These are phyloP conservation scores for Penicillium mononematosum DNA, from an alignment of 495 filamentous ascomycete species.

Conservation along the genomic window DNA sequence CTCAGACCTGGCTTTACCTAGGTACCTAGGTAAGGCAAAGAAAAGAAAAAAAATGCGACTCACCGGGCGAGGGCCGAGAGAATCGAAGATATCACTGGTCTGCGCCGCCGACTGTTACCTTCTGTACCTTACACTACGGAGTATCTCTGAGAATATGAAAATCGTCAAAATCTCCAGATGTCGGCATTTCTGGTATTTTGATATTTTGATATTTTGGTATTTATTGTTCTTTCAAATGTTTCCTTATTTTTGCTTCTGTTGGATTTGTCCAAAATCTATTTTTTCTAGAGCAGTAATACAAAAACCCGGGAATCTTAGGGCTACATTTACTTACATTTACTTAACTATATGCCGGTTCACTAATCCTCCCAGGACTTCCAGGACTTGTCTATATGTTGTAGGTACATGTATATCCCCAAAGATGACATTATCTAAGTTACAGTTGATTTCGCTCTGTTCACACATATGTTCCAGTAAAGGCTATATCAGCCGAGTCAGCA, in stretches of 20 bases:
- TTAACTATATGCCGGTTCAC: neutral
- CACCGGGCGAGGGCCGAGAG: conserved; percentile 20
- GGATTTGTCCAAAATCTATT: neutral
- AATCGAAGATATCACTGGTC: conserved; percentile 28
- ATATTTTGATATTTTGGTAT: too few species aligned
- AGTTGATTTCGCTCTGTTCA: neutral
- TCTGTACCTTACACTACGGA: conserved; percentile 25
- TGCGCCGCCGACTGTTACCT: conserved; percentile 23
- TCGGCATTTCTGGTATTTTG: too few species aligned
- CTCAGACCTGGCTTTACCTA: neutral
- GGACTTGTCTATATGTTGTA: neutral
- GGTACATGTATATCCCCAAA: neutral
- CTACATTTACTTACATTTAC: neutral
- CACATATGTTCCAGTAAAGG: neutral
- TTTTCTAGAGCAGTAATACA: neutral
- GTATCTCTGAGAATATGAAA: conserved; percentile 25
- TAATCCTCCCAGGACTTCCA: neutral
- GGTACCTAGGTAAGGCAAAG: neutral
- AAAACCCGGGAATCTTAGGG: neutral
- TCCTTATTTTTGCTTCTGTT: neutral
- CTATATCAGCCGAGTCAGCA: neutral
- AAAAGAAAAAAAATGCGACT: conserved; percentile 3
- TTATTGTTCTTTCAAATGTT: neutral
- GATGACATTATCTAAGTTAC: neutral
- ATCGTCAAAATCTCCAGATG: neutral